phyloP scores from a whole-genome alignment of 805 yeast genomes.

The Kuraishia molischiana region DNA sequence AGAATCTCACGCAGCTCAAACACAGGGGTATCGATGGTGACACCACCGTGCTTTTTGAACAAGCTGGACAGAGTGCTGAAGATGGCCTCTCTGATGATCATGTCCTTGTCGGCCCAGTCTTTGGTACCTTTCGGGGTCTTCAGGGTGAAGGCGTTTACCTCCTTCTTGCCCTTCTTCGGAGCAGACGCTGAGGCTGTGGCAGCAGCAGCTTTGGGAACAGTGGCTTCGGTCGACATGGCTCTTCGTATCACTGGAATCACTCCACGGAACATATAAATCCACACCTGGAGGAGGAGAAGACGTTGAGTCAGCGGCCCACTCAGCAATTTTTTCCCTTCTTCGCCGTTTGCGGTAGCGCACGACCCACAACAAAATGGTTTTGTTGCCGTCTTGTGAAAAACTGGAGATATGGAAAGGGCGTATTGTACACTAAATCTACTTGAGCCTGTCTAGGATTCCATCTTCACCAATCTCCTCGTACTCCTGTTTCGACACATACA shows the following conservation, averaged over 20 bases:
- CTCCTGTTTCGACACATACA: constrained; percentile 54
- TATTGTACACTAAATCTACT: too few species aligned
- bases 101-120: constrained; percentile 98
- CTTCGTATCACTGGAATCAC: not conserved
- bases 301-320: too few species aligned
- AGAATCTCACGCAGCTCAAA: constrained; percentile 92
- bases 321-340: too few species aligned
- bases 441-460: constrained; percentile 31
- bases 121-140: constrained; percentile 97
- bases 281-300: too few species aligned
- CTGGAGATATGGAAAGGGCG: too few species aligned
- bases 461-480: constrained; percentile 56
- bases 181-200: not conserved
- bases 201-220: not conserved
- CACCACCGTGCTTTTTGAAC: constrained; percentile 96
- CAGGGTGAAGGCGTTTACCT: constrained; percentile 51
- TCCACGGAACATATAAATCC: constrained; percentile 3
- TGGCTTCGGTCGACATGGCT: not conserved
- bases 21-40: constrained; percentile 96
- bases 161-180: constrained; percentile 12
- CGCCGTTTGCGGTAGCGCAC: constrained; percentile 1
- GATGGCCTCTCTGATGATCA: constrained; percentile 87
- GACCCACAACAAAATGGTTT: not conserved
- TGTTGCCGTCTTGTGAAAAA: too few species aligned
- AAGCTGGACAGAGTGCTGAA: constrained; percentile 62